Percentiles rank a stretch among this genome's conserved stretches.
Conservation (phyloP, 257 asterid genomes). For the Scutellaria galericulata region DNA sequence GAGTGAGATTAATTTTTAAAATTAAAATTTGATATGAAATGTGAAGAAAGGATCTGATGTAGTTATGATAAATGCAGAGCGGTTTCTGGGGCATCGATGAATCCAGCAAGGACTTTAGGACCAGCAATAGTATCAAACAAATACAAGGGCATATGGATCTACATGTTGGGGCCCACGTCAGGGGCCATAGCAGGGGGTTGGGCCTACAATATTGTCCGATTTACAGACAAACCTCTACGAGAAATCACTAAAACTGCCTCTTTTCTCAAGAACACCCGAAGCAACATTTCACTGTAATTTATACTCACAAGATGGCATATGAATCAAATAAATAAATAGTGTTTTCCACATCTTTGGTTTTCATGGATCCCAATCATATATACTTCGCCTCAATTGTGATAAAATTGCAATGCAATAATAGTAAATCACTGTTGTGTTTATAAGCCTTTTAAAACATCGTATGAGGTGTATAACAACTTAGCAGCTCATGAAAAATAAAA, state of each 20-base stretch:
- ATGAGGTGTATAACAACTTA: too few relatives aligned
- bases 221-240: constrained; percentile 74
- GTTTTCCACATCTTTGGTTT: neutral
- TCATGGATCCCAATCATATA: neutral
- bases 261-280: constrained; percentile 50
- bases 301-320: neutral
- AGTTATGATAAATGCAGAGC: constrained; percentile 48
- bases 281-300: constrained; percentile 18
- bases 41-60: too few relatives aligned
- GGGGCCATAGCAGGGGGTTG: constrained; percentile 87
- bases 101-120: constrained; percentile 91
- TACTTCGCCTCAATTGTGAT: too few relatives aligned
- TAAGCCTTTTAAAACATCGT: too few relatives aligned
- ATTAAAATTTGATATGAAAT: too few relatives aligned
- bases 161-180: constrained; percentile 67
- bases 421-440: neutral
- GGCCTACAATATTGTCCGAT: constrained; percentile 78
- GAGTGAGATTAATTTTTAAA: too few relatives aligned
- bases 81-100: constrained; percentile 94
- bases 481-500: too few relatives aligned
- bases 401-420: neutral
- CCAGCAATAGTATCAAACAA: constrained; percentile 75
- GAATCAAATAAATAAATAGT: constrained; percentile 26
- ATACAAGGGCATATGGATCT: constrained; percentile 70
- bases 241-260: constrained; percentile 74